Conservation (phyloP, 495 filamentous ascomycete species). For the Paragyromitra xinjiangensis region DNA sequence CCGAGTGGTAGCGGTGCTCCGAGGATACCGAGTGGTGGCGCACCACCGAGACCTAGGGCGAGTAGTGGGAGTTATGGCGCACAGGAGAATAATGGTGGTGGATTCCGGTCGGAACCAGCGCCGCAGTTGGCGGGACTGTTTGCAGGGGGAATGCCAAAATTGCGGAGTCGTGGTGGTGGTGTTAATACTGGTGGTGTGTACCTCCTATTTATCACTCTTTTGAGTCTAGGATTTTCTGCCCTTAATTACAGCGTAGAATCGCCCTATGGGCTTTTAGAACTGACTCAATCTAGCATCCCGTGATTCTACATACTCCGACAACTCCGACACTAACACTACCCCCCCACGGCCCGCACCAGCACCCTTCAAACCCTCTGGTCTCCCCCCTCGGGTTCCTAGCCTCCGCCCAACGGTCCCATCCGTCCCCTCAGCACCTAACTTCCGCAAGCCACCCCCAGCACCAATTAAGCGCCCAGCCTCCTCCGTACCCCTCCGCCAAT, state of each 20-base stretch:
- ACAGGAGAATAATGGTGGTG: constrained; percentile 58
- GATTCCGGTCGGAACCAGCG: constrained; percentile 65
- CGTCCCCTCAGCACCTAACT: constrained; percentile 54
- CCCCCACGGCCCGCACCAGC: constrained; percentile 62
- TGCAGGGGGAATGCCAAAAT: constrained; percentile 92
- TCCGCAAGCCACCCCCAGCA: constrained; percentile 65
- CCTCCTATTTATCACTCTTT: neutral
- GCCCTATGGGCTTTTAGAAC: neutral
- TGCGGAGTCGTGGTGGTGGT: constrained; percentile 84
- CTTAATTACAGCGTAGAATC: neutral
- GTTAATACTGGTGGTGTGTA: constrained; percentile 80
- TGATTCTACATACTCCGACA: constrained; percentile 71
- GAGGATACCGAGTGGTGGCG: constrained; percentile 67
- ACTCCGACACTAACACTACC: constrained; percentile 76
- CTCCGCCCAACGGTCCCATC: constrained; percentile 54
- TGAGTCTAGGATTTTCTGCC: neutral
- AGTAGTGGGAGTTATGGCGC: constrained; percentile 45
- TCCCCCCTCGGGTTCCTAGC: constrained; percentile 60
- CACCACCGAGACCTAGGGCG: constrained; percentile 42
- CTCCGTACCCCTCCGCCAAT: constrained; percentile 58
- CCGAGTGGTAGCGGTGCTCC: constrained; percentile 71
- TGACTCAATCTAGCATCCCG: constrained; percentile 65
- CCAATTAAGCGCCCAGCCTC: constrained; percentile 58
- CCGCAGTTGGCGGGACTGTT: constrained; percentile 90
- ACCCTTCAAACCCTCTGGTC: constrained; percentile 64